Evolutionary conservation across 2,329 filamentous ascomycete genomes (phyloP), one percentile per base, ranked within the genome.

Genomic region (Fusarium gaditjirri): DNA sequence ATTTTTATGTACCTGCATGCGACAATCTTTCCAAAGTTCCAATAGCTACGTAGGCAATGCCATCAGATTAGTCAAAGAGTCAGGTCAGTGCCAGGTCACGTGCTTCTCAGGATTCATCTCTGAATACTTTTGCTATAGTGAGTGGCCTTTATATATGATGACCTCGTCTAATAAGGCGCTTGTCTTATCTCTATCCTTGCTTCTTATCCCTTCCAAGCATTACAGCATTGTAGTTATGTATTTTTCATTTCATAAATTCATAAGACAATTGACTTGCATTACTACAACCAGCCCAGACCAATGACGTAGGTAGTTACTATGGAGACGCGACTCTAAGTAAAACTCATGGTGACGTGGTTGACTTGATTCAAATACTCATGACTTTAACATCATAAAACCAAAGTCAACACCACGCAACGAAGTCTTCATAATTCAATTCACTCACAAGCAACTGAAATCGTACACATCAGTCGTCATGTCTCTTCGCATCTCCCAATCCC

Each of bases 261-360:
- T 3, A 6, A 29, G 9, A 29, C 27, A 8, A 9, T 27, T 16
- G 2, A 7, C 14, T 12, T n/a, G 7, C 23, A 9, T 21, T 52
- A 5, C 6, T 21, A 14, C 19, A 8, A 8, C 27, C 27, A 10
- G 33, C 1, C 35, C 14, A 21, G 33, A 27, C 27, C 19, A 38
- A 27, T 27, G 33, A 53, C 49, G 33, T 27, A n/a, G 17, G 13
- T 11, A 10, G 65, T 68, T 36, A 29, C 43, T 68, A n/a, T 21
- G 64, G 57, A 52, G 50, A 68, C 64, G 25, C 31, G 55, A 43
- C 39, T 68, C 65, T 38, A 50, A 8, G 39, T 38, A 50, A 8
- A 39, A 43, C 57, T 68, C 39, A 68, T 68, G 44, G 65, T 68
- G 65, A 68, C 65, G 65, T 68, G 38, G 44, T 64, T 47, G 65